Base-by-base conservation (phyloP, 345 rosid genomes). In the Anastatica hierochuntica region DNA sequence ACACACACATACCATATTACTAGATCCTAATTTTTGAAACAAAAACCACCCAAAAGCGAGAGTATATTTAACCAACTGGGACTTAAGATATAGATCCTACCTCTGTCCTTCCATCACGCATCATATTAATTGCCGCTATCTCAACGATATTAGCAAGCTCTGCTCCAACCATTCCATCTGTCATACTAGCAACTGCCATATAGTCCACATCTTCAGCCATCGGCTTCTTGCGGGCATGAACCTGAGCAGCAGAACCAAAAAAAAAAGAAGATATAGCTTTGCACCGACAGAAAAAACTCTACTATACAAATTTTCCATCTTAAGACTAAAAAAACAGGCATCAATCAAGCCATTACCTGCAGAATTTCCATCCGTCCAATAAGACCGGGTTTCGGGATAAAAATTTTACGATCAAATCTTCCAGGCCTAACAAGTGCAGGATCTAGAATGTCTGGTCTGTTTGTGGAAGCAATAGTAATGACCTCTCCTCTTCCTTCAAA, bases 121-220 rank as follows among this genome's bases (percentile, higher is more conserved):
- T 85, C 97, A 89, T 89, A 66, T 83, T 78, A 13, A 85, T 81
- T 40, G 95, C 97, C 14, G 95, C 94, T 62, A 89, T 82, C 71
- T 89, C 97, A 35, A 89, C 72, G 46, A 89, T 85, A 74, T 89
- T 89, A 21, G 97, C 95, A 56, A 89, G 82, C 78, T 89, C 97
- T 11, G 97, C 97, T 69, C 97, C 97, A 73, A 89, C 97, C 97
- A 89, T 89, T 59, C 95, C 95, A 62, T 85, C 94, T 17, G 94
- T 83, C 80, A 83, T 77, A 62, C 90, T 73, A 55, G 95, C 94
- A 63, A 89, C 90, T 55, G 95, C 95, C 88, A 77, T 60, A 53
- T 85, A 83, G 77, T 85, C 97, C 56, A 89, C 79, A 85, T 89
- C 94, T 49, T 81, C 88, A 36, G 95, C 94, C 90, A 89, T 83